phyloP scores from a whole-genome alignment of 2,329 filamentous ascomycete genomes.

The Ascochyta koolunga region DNA sequence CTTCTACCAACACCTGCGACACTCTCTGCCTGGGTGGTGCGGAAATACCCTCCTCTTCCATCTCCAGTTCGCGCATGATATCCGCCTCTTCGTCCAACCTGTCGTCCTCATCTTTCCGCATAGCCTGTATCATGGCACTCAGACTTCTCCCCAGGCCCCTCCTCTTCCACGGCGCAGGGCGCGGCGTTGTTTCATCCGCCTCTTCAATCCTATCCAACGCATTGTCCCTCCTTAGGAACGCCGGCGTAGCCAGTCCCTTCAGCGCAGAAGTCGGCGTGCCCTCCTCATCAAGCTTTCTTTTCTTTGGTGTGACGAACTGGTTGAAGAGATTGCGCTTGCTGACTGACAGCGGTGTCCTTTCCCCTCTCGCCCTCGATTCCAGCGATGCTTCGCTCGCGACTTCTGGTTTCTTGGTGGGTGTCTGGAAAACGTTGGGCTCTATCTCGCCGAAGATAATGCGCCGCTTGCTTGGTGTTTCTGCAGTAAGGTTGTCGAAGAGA shows the following conservation, averaged over 20 bases:
- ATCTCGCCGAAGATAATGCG: conserved; percentile 39
- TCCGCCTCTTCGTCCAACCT: conserved; percentile 74
- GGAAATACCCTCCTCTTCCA: conserved; percentile 42
- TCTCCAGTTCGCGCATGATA: conserved; percentile 73
- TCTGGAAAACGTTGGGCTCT: conserved; percentile 44
- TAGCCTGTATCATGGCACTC: conserved; percentile 73
- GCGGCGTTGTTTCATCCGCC: conserved; percentile 49
- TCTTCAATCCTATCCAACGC: conserved; percentile 63
- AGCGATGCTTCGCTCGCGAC: conserved; percentile 35
- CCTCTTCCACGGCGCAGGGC: conserved; percentile 52
- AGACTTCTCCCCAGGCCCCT: conserved; percentile 67
- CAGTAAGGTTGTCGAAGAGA: conserved; percentile 73
- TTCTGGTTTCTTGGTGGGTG: conserved; percentile 46
- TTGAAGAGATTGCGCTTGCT: conserved; percentile 68
- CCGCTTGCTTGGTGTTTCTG: conserved; percentile 52
- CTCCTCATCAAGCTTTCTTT: conserved; percentile 51
- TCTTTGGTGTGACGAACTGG: conserved; percentile 66
- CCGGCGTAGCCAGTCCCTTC: conserved; percentile 68
- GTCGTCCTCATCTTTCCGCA: conserved; percentile 63
- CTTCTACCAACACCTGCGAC: conserved; percentile 48
- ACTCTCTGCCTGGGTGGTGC: conserved; percentile 34
- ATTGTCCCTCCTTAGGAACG: conserved; percentile 67
- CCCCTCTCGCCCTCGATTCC: conserved; percentile 38
- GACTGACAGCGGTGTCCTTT: conserved; percentile 58
- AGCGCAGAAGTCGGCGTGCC: conserved; percentile 43